A percentile compares a stretch with the other conserved stretches of the same genome.
phyloP scores from a whole-genome alignment of 768 basidiomycete genomes.

The Mycena leptocephala region DNA sequence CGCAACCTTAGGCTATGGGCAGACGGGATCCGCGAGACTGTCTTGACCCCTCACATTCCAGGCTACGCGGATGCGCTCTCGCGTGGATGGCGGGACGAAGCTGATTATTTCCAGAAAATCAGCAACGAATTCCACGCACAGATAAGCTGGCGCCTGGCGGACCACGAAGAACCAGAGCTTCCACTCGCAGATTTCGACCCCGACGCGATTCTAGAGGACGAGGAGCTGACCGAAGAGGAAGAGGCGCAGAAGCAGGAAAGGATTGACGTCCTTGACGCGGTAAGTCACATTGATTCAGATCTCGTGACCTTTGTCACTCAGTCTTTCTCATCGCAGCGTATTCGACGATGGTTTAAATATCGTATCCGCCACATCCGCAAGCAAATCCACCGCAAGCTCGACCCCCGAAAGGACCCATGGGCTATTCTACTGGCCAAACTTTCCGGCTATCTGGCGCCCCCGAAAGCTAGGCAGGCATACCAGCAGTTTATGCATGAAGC shows the following conservation, averaged over 20 bases:
- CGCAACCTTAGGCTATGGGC: neutral
- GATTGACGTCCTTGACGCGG: neutral
- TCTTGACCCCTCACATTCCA: neutral
- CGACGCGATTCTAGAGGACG: neutral
- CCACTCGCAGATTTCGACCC: neutral
- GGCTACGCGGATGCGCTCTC: neutral
- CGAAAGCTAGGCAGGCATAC: neutral
- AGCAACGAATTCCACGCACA: conserved; percentile 2
- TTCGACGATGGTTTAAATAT: neutral
- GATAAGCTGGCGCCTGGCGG: neutral
- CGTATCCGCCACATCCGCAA: neutral
- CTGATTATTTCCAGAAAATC: neutral
- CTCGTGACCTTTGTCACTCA: neutral
- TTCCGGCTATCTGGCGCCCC: neutral
- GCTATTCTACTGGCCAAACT: neutral
- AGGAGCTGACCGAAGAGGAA: neutral
- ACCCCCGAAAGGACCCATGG: neutral
- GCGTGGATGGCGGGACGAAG: neutral
- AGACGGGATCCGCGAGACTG: neutral
- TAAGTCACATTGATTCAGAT: neutral
- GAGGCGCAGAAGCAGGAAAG: neutral
- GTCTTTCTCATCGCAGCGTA: neutral
- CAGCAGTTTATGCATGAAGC: neutral
- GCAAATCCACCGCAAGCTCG: neutral
- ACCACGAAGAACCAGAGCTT: neutral